These are phyloP conservation scores for Crucihimalaya himalaica DNA, from an alignment of 345 rosid genomes.

Conservation along the genomic window DNA sequence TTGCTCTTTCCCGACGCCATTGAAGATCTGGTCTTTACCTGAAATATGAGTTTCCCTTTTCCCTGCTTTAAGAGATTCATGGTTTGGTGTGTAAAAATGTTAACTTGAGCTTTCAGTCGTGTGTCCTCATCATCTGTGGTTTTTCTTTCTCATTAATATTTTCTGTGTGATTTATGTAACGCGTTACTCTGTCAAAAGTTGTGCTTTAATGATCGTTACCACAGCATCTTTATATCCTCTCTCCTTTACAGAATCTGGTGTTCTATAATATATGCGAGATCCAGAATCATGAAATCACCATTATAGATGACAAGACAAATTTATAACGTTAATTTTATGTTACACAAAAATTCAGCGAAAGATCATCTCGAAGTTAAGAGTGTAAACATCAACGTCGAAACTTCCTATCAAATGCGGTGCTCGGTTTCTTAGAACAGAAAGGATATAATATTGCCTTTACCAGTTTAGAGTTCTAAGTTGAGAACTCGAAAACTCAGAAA, in stretches of 20 bases:
- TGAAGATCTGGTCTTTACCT: conserved; percentile 25
- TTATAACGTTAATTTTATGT: conserved; percentile 3
- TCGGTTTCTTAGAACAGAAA: neutral
- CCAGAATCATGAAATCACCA: conserved; percentile 7
- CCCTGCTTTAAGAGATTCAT: neutral
- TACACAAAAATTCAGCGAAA: neutral
- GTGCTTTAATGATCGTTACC: conserved; percentile 14
- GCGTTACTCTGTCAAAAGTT: neutral
- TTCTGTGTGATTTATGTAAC: conserved; percentile 15
- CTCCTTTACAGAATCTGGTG: neutral
- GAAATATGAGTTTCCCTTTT: neutral
- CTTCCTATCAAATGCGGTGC: neutral
- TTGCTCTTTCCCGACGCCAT: conserved; percentile 56
- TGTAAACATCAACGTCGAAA: neutral
- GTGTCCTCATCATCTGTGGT: conserved; percentile 3
- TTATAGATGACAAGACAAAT: neutral
- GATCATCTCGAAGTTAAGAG: neutral
- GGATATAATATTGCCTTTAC: conserved; percentile 9
- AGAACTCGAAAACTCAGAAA: neutral
- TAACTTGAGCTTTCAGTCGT: conserved; percentile 9
- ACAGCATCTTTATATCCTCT: neutral
- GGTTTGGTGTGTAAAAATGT: conserved; percentile 28
- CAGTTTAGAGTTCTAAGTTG: neutral
- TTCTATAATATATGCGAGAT: conserved; percentile 7
- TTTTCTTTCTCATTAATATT: neutral